Conservation (phyloP, 2,329 filamentous ascomycete genomes). For the Aspergillus sojae region DNA sequence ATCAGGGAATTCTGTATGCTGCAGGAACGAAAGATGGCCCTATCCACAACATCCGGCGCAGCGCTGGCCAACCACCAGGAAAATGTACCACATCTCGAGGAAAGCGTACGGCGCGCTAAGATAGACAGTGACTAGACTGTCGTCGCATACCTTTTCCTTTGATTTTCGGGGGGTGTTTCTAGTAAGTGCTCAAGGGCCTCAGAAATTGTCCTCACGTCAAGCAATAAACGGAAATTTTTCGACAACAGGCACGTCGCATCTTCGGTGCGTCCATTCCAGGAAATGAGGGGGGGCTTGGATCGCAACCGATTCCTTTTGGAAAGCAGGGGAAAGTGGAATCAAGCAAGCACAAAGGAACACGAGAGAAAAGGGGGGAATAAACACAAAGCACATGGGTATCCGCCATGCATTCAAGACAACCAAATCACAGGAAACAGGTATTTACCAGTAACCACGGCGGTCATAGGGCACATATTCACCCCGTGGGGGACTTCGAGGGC, state of each 20-base stretch:
- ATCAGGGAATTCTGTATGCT: slow-evolving; percentile 5
- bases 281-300: not conserved
- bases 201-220: slow-evolving; percentile 8
- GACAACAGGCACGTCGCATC: not conserved
- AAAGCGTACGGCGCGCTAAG: not conserved
- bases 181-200: not conserved
- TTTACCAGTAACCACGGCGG: slow-evolving; percentile 50
- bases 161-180: not conserved
- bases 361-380: slow-evolving; percentile 11
- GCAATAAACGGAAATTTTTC: slow-evolving; percentile 3
- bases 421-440: slow-evolving; percentile 15
- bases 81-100: not conserved
- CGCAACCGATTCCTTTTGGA: not conserved
- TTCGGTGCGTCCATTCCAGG: not conserved
- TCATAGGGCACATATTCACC: slow-evolving; percentile 47
- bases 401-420: slow-evolving; percentile 24
- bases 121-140: not conserved
- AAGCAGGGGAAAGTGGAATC: not conserved
- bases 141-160: slow-evolving; percentile 2
- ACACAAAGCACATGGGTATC: slow-evolving; percentile 26
- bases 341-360: not conserved
- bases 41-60: not conserved
- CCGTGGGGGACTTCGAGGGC: slow-evolving; percentile 47
- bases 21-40: not conserved
- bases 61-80: not conserved